Evolutionary conservation across 208 protist genomes (phyloP).

Genomic region (Wallacemonas sp.): DNA sequence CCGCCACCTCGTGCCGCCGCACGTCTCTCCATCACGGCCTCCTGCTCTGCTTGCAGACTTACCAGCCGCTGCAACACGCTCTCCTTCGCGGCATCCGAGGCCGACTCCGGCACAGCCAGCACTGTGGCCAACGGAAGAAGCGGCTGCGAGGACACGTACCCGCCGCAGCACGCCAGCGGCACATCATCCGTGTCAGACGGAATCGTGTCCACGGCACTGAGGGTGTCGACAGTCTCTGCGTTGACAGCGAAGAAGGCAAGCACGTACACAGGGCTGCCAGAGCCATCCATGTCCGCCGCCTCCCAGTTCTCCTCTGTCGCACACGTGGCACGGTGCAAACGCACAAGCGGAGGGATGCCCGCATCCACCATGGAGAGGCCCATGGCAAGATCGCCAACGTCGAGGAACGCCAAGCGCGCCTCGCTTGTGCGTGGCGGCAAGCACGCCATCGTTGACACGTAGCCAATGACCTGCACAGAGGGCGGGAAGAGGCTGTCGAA

Average conservation of each 20-base stretch:
- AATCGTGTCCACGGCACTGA: conserved; percentile 6
- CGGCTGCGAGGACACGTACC: conserved; percentile 56
- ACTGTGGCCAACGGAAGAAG: conserved; percentile 81
- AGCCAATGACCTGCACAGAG: conserved; percentile 76
- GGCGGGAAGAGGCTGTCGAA: conserved; percentile 72
- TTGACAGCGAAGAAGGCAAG: conserved; percentile 75
- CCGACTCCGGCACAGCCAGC: conserved; percentile 49
- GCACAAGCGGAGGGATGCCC: conserved; percentile 77
- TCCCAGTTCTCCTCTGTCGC: conserved; percentile 29
- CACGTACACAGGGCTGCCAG: conserved; percentile 46
- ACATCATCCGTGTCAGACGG: conserved; percentile 14
- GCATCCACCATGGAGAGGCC: conserved; percentile 83
- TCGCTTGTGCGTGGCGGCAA: conserved; percentile 51
- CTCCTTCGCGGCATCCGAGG: conserved; percentile 58
- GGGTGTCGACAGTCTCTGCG: conserved; percentile 38
- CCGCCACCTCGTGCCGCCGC: not conserved
- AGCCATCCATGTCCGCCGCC: conserved; percentile 51
- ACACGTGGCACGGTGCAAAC: conserved; percentile 61
- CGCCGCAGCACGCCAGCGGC: conserved; percentile 66
- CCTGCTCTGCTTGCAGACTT: conserved; percentile 71
- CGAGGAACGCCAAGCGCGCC: conserved; percentile 61
- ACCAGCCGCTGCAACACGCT: conserved; percentile 70
- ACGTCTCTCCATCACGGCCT: conserved; percentile 31
- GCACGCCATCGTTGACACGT: conserved; percentile 78
- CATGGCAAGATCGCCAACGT: conserved; percentile 78